These are phyloP conservation scores for Castanea mollissima DNA, from an alignment of 306 rosid genomes.

Conservation along the genomic window DNA sequence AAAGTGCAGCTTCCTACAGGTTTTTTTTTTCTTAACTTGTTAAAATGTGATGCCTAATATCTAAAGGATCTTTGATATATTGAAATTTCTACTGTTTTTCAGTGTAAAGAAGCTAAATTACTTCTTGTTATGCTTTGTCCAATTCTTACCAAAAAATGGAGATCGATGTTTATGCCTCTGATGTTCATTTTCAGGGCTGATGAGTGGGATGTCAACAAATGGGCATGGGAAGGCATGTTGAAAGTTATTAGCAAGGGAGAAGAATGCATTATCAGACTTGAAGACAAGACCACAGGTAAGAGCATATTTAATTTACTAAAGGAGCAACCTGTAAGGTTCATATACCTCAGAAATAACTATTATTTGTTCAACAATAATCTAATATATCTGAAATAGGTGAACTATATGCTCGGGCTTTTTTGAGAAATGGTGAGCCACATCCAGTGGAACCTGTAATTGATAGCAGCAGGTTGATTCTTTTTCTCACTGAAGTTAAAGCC, in stretches of 20 bases:
- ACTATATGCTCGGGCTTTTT: constrained; percentile 94
- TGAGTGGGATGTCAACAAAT: constrained; percentile 99
- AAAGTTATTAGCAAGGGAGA: constrained; percentile 91
- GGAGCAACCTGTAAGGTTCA: not conserved
- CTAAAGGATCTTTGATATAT: constrained; percentile 6
- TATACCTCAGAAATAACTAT: not conserved
- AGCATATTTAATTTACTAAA: constrained; percentile 23
- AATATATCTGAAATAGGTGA: constrained; percentile 61
- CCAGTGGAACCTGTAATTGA: constrained; percentile 97
- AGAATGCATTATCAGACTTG: constrained; percentile 87
- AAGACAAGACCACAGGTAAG: constrained; percentile 85
- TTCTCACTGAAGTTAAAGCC: not conserved
- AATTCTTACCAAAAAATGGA: not conserved
- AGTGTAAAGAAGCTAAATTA: not conserved
- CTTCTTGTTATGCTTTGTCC: not conserved
- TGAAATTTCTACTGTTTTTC: constrained; percentile 10
- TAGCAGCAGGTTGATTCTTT: constrained; percentile 86
- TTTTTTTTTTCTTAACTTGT: constrained; percentile 39
- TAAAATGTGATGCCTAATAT: constrained; percentile 16
- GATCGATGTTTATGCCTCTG: constrained; percentile 23
- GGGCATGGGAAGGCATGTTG: constrained; percentile 92
- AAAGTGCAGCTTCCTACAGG: constrained; percentile 96
- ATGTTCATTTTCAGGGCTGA: constrained; percentile 80
- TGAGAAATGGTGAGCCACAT: constrained; percentile 90
- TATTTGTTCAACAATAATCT: constrained; percentile 2